Evolutionary conservation across 306 rosid species (phyloP).

Genomic region (Myrica gale): DNA sequence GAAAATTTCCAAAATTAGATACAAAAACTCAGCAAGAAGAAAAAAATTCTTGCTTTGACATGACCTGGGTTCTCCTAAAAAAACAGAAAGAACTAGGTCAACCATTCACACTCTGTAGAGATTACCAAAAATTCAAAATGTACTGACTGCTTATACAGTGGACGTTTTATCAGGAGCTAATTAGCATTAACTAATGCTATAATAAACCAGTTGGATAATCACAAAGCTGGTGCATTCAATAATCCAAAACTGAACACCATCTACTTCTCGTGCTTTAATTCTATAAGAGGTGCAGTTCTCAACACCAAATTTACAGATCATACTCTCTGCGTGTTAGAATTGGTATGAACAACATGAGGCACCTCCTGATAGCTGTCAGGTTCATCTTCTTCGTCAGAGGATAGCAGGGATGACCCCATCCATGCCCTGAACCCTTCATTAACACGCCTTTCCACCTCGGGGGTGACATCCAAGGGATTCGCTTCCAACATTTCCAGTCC

Average conservation of each 20-base stretch:
- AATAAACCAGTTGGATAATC: conserved; percentile 27
- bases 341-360: conserved; percentile 35
- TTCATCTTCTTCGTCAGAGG: conserved; percentile 95
- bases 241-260: conserved; percentile 32
- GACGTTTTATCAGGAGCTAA: conserved; percentile 15
- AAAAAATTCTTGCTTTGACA: conserved; percentile 7
- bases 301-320: conserved; percentile 33
- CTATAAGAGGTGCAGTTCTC: conserved; percentile 30
- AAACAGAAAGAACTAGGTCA: conserved; percentile 2
- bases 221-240: conserved; percentile 14
- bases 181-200: conserved; percentile 20
- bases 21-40: not conserved
- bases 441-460: conserved; percentile 81
- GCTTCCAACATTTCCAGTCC: conserved; percentile 97
- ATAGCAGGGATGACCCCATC: conserved; percentile 95
- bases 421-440: conserved; percentile 89
- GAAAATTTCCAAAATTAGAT: not conserved
- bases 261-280: conserved; percentile 36
- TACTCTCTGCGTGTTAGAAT: conserved; percentile 46
- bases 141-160: conserved; percentile 26
- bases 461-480: conserved; percentile 68
- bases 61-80: not conserved
- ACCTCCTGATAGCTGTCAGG: conserved; percentile 56
- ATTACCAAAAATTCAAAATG: conserved; percentile 22
- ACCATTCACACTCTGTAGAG: conserved; percentile 38